Base-by-base conservation (phyloP, 805 yeast species). In the Candida koratica region DNA sequence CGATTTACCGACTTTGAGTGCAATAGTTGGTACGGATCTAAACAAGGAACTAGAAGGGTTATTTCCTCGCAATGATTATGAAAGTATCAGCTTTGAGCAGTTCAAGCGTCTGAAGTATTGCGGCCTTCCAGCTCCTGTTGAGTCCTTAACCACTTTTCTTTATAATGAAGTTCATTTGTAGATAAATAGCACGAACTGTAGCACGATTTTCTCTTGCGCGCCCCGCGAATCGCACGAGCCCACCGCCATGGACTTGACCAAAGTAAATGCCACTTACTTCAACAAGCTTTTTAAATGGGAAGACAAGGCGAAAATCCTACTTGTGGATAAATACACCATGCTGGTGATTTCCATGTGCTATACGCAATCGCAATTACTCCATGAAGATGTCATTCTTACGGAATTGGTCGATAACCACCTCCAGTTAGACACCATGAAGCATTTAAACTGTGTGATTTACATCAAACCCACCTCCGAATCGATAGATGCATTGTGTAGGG, bases 261-360 rank as follows among this genome's bases (percentile, higher is more conserved):
- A 52, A 32, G 59, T 59, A 6, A 57, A 58, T 30, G 53, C 54
- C 9, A 36, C 48, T 1, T 62, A 62, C 51, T 62, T 61, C 40
- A 34, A 51, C 22, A 58, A 56, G 40, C 46, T 62, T 14, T 60
- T 61, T 31, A 44, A 37, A 24, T 34, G 39, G 38, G 44, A 34
- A 14, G 31, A 36, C 26, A 44, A 32, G 24, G 42, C 44, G 4
- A 40, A 41, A 45, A 95, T 89, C 18, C 67, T 93, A 24, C 67
- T 93, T 25, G 70, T 93, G 38, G 98, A 93, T 53, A 66, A 73
- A 34, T 69, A 71, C 45, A 90, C 98, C 47, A 84, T 94, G 5
- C 71, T 88, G 0, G 78, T 88, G 16, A 75, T 93, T 15, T 87
- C 97, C n/a, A 71, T 93, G 74, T 79, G 84, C 48, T 77, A 94